Evolutionary conservation across 2,329 filamentous ascomycete species (phyloP).

Genomic region (Penicillium vulpinum): DNA sequence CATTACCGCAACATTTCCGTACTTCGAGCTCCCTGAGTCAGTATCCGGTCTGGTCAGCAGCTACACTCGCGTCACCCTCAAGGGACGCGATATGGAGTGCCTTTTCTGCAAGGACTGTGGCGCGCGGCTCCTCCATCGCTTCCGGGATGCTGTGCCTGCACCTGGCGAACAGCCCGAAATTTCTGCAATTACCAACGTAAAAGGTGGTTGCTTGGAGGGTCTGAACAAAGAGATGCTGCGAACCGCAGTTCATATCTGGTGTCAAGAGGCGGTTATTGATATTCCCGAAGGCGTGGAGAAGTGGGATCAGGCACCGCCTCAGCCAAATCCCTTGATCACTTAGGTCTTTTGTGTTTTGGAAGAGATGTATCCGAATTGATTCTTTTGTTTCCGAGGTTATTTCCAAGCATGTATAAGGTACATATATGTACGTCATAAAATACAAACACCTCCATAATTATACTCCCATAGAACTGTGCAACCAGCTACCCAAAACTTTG

Average conservation of each 20-base stretch:
- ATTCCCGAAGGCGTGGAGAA: constrained; percentile 64
- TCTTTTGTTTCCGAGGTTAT: background rate
- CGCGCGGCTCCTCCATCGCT: constrained; percentile 62
- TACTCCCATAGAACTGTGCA: background rate
- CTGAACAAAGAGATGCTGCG: constrained; percentile 61
- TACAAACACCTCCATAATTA: background rate
- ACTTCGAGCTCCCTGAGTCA: constrained; percentile 56
- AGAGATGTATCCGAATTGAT: background rate
- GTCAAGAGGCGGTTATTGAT: constrained; percentile 65
- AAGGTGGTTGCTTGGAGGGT: constrained; percentile 66
- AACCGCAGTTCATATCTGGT: constrained; percentile 66
- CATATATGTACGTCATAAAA: background rate
- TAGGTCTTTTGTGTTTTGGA: background rate
- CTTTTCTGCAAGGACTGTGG: constrained; percentile 69
- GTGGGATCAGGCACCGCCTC: constrained; percentile 54
- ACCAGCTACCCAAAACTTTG: background rate
- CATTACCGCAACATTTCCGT: constrained; percentile 68
- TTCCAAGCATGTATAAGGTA: background rate
- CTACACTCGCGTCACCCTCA: constrained; percentile 57
- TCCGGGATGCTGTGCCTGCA: constrained; percentile 34
- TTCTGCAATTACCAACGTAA: constrained; percentile 58
- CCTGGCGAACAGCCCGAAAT: constrained; percentile 53
- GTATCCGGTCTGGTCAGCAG: constrained; percentile 20
- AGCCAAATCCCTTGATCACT: constrained; percentile 8
- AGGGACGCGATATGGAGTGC: constrained; percentile 60